Evolutionary conservation across 345 rosid genomes (phyloP).

Genomic region (Brassica carinata): DNA sequence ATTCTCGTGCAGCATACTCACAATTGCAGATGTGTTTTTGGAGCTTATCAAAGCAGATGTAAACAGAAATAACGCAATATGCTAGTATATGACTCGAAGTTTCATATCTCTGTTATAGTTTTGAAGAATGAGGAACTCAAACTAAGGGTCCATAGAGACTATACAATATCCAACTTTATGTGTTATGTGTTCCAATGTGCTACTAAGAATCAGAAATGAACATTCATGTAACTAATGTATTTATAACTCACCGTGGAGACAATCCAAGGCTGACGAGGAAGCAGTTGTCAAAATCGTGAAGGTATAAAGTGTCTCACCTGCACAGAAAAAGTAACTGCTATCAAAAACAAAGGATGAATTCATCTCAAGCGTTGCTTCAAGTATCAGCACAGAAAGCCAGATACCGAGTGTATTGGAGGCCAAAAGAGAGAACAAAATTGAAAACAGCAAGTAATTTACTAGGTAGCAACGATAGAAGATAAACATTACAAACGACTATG

Average conservation of each 20-base stretch:
- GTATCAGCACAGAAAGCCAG: background rate
- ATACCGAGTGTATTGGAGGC: background rate
- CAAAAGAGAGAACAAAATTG: background rate
- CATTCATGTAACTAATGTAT: background rate
- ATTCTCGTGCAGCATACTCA: background rate
- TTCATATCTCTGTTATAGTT: background rate
- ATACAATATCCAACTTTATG: background rate
- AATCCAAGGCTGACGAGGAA: conserved; percentile 64
- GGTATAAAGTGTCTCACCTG: conserved; percentile 78
- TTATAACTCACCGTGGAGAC: conserved; percentile 81
- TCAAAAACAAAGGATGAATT: background rate
- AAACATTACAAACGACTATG: background rate
- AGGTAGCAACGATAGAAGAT: background rate
- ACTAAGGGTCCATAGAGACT: background rate
- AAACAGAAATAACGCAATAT: background rate
- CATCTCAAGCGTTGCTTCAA: background rate
- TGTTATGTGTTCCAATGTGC: background rate
- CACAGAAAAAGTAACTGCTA: conserved; percentile 28
- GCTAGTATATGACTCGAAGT: background rate
- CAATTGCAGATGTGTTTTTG: background rate
- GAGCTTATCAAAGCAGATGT: conserved; percentile 1
- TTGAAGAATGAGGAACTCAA: background rate
- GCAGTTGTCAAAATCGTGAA: conserved; percentile 80
- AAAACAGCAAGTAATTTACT: background rate
- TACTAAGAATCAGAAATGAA: background rate